Evolutionary conservation across 352 stramenopile genomes (phyloP), one percentile per base, ranked within the genome.

Genomic region (Thalassiosira ordinaria): DNA sequence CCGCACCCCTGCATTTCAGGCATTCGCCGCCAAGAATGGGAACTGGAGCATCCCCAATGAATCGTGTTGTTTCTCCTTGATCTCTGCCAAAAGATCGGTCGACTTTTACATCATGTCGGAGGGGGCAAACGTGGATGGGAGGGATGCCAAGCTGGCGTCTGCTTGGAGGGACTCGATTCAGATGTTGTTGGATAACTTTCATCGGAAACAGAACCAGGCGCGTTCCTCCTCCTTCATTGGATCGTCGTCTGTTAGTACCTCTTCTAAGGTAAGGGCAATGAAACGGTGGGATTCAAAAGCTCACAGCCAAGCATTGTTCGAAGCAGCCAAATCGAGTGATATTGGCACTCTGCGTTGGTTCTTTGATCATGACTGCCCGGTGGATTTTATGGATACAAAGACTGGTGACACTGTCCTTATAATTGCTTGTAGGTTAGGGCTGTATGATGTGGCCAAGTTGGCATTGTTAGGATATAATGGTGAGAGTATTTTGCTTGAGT

Each of bases 401-500:
- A 74, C 47, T 1, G 66, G 81, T 6, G 77, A 88, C 59, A 86
- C 81, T 9, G 46, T 65, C 0, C 46, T 88, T 2, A 59, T 88
- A 1, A 14, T 79, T 22, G 81, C 81, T 9, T 85, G 70, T 49
- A 57, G 76, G 41, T 47, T 88, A 29, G 77, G 71, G 4, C 35
- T 72, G n/a, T 56, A 56, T 37, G 76, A 88, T 51, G 65, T 88
- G 13, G 78, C 74, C 56, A 16, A 55, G 35, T 47, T 88, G 22
- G 46, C 55, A 27, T 44, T 88, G 22, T 24, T 71, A 0, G 52
- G 77, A 18, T 79, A 82, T 18, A 22, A 78, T 33, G 56, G 56
- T 65, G 22, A 65, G 33, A n/a, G n/a, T n/a, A n/a, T n/a, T n/a
- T n/a, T n/a, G n/a, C n/a, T n/a, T n/a, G n/a, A n/a, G n/a, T n/a